Evolutionary conservation across 2,329 filamentous ascomycete genomes (phyloP), one percentile per base, ranked within the genome.

Genomic region (Trichoderma citrinoviride): DNA sequence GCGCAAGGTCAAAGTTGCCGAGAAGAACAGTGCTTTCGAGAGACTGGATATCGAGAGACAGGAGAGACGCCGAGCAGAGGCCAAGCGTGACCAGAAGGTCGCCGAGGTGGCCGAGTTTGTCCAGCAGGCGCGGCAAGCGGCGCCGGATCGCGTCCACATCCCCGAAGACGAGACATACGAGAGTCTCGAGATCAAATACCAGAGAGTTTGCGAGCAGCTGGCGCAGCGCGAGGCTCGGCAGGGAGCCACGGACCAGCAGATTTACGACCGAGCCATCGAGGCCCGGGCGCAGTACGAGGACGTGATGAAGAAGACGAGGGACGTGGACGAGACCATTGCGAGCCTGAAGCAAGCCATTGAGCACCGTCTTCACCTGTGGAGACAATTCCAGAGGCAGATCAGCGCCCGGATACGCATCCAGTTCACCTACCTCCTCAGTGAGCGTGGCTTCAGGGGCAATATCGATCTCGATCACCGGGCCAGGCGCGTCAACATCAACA

Each of bases 341-440:
- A 73, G 73, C 0, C 74, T 89, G 43, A 84, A 85, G 70, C 72
- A 81, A 37, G 87, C 92, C 0, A 85, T 97, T 46, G 77, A 80
- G 10, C 80, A 89, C 64, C 91, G 95, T 17, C 84, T 91, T 64
- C 79, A 83, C 29, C 88, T 92, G 70, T 99, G 93, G 90, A 83
- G 86, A 64, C 82, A 85, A 57, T 98, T 99, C 77, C 90, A 94
- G 71, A 85, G 88, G 27, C 86, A 88, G 70, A 97, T 99, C 71
- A 94, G 93, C 43, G 87, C 90, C n/a, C 87, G 90, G 63, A 91
- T 95, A 52, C 89, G 92, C 56, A 89, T 90, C 61, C 92, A 91
- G 67, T 99, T 99, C 77, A 89, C 86, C 60, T 96, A 95, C 73
- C 84, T 98, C 15, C 85, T 99, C 65, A 92, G 89, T 72, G 93